Evolutionary conservation across 2,329 filamentous ascomycete species (phyloP).

Genomic region (Fusarium sp.): DNA sequence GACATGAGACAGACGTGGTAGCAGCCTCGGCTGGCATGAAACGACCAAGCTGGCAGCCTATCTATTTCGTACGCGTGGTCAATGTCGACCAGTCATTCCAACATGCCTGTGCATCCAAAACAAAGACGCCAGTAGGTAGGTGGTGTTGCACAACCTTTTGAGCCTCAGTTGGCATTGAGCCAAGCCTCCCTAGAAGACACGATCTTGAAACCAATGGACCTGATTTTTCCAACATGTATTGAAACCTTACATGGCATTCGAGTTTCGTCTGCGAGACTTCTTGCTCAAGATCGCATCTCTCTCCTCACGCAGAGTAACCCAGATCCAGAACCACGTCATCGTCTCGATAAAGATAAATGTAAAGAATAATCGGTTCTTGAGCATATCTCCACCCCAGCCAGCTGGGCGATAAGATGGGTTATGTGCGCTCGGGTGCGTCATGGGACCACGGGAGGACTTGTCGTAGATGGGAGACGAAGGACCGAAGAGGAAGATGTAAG

Average conservation of each 20-base stretch:
- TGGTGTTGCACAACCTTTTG: not conserved
- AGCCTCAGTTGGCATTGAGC: not conserved
- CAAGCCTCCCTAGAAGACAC: not conserved
- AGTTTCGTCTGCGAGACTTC: slow-evolving; percentile 50
- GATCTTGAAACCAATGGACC: not conserved
- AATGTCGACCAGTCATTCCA: not conserved
- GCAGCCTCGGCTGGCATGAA: not conserved
- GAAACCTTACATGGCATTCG: slow-evolving; percentile 27
- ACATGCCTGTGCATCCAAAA: not conserved
- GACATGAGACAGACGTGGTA: not conserved
- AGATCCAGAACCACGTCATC: slow-evolving; percentile 88
- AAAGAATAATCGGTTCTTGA: slow-evolving; percentile 89
- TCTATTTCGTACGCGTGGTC: not conserved
- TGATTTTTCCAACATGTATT: not conserved
- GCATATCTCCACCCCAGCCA: slow-evolving; percentile 68
- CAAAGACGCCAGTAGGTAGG: not conserved
- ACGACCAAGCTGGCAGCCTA: not conserved
- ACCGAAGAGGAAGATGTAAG: slow-evolving; percentile 73
- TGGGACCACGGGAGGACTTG: slow-evolving; percentile 39
- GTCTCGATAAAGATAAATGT: slow-evolving; percentile 87
- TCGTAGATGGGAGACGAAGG: slow-evolving; percentile 61
- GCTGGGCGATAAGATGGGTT: slow-evolving; percentile 53
- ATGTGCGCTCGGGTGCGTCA: slow-evolving; percentile 44
- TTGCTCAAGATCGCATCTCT: slow-evolving; percentile 54
- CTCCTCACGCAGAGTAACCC: slow-evolving; percentile 77